These are phyloP conservation scores for Davidsoniella eucalypti DNA, from an alignment of 2,329 filamentous ascomycete genomes.

Conservation along the genomic window DNA sequence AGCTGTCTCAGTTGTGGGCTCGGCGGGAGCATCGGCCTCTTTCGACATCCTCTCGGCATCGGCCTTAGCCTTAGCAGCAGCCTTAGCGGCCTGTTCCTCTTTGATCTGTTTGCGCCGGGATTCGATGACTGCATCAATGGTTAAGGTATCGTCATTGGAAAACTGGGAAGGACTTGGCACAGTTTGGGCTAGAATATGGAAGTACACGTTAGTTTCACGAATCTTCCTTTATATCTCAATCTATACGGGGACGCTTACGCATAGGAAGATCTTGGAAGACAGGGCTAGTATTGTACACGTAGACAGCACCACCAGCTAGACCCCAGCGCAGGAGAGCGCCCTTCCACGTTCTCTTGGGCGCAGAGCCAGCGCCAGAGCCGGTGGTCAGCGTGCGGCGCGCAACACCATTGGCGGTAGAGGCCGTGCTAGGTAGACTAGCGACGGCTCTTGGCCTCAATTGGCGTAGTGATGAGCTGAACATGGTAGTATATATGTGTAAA, in stretches of 20 bases:
- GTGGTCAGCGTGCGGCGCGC: constrained; percentile 29
- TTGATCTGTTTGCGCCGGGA: constrained; percentile 39
- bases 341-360: constrained; percentile 68
- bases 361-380: constrained; percentile 31
- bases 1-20: constrained; percentile 7
- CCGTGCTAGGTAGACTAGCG: neutral
- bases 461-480: constrained; percentile 13
- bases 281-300: constrained; percentile 86
- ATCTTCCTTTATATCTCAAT: neutral
- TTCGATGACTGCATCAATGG: constrained; percentile 50
- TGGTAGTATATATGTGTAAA: neutral
- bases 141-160: constrained; percentile 40
- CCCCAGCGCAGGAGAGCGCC: constrained; percentile 57
- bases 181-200: constrained; percentile 6
- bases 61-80: constrained; percentile 14
- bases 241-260: constrained; percentile 29
- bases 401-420: constrained; percentile 12
- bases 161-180: constrained; percentile 22
- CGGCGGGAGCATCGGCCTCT: constrained; percentile 6
- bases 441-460: constrained; percentile 9
- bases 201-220: neutral
- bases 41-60: constrained; percentile 18
- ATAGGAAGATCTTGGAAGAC: constrained; percentile 71
- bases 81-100: constrained; percentile 18
- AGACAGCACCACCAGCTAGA: constrained; percentile 58